A percentile compares a stretch with the other conserved stretches of the same genome.
These are phyloP conservation scores for Apiospora saccharicola DNA, from an alignment of 2,329 filamentous ascomycete genomes.

Conservation along the genomic window DNA sequence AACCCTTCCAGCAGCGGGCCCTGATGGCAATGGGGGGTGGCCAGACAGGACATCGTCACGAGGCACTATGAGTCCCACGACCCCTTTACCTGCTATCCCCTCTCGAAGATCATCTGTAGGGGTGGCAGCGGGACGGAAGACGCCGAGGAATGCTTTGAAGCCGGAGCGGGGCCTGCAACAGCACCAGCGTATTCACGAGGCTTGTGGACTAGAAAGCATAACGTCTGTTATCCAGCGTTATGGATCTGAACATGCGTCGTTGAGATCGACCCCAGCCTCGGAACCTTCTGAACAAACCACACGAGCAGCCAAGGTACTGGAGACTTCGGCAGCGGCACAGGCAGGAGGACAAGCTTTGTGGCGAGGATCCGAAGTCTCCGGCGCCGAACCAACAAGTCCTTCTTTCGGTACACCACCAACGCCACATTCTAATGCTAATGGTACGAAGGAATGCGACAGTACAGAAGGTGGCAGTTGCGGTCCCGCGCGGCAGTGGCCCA, in stretches of 20 bases:
- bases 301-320: not conserved
- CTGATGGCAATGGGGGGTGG: not conserved
- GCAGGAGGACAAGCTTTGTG: not conserved
- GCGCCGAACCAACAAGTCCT: not conserved
- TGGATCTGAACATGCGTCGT: not conserved
- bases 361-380: not conserved
- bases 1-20: slow-evolving; percentile 2
- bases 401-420: not conserved
- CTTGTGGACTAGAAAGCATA: not conserved
- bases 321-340: not conserved
- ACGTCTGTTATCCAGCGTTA: not conserved
- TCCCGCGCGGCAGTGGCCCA: not conserved
- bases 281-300: slow-evolving; percentile 10
- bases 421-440: not conserved
- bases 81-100: slow-evolving; percentile 3
- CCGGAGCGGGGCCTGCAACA: slow-evolving; percentile 1
- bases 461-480: not conserved
- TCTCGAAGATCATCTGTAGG: slow-evolving; percentile 10
- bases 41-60: slow-evolving; percentile 16
- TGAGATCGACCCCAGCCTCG: not conserved
- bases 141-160: not conserved
- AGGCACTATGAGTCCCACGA: not conserved
- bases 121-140: not conserved
- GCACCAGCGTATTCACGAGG: not conserved
- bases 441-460: not conserved